Evolutionary conservation across 2,329 filamentous ascomycete genomes (phyloP), one percentile per base, ranked within the genome.

Genomic region (Gnomoniopsis smithogilvyi): DNA sequence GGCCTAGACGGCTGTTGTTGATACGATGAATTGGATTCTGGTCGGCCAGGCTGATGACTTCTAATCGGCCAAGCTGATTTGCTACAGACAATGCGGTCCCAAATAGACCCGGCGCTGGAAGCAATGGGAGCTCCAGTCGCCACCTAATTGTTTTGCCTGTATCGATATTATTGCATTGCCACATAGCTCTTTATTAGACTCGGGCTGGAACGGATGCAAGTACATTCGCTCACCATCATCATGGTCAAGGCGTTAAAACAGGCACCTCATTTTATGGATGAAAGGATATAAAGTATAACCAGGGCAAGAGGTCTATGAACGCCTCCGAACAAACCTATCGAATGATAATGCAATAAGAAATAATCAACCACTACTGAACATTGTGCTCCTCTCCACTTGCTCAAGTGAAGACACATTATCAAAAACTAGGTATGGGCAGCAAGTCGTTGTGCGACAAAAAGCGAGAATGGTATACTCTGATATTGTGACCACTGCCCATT

Each of bases 281-380:
- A 21, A 17, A 45, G 41, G 41, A 45, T 45, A 51, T 51, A 51
- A 49, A 62, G 36, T 45, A 56, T 30, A 47, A 56, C n/a, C 19
- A 24, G 54, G 45, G 30, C 24, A 21, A 26, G 50, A 54, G 45
- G 51, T 51, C 46, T 59, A 56, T 57, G 57, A 48, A 47, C 54
- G 45, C 48, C 59, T 61, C 50, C 36, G 15, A 45, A 22, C 17
- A 33, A n/a, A 60, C 49, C 60, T 56, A 60, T 54, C 53, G 50
- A 56, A 57, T 54, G 53, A 62, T 62, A 60, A 62, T 62, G 33
- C 57, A 51, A 57, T 53, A 43, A 59, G 14, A 33, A 22, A 51
- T 45, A 41, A 51, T 17, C 15, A n/a, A 34, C 38, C 3, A 3
- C n/a, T 7, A 15, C 12, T 41, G 4, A 41, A 17, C 36, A 14